These are phyloP conservation scores for Sorghum bicolor DNA, from an alignment of 176 grass and related monocot species.

Conservation along the genomic window DNA sequence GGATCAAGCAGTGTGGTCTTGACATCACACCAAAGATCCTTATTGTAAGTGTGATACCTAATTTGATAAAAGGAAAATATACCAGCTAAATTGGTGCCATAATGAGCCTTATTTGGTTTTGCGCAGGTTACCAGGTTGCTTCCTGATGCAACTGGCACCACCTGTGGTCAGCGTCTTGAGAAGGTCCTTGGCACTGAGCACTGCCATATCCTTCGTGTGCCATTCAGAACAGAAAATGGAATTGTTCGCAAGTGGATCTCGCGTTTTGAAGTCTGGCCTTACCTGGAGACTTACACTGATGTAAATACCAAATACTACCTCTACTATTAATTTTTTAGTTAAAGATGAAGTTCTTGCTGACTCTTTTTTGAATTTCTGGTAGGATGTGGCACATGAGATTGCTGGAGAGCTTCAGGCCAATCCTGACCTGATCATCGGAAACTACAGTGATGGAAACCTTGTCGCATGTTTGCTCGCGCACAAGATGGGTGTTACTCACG, in stretches of 20 bases:
- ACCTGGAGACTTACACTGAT: conserved; percentile 95
- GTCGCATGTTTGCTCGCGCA: conserved; percentile 91
- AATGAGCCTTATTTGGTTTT: not conserved
- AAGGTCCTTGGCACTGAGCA: conserved; percentile 97
- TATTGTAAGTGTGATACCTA: conserved; percentile 65
- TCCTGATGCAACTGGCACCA: conserved; percentile 90
- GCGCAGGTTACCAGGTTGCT: conserved; percentile 88
- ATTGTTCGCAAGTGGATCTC: conserved; percentile 99
- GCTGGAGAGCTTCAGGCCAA: conserved; percentile 89
- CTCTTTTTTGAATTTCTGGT: conserved; percentile 11
- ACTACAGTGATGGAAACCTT: conserved; percentile 99
- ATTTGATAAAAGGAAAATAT: not conserved
- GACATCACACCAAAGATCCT: conserved; percentile 94
- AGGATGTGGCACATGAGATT: conserved; percentile 96
- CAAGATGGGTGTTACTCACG: conserved; percentile 93
- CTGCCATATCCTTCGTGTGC: conserved; percentile 95
- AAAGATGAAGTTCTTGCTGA: conserved; percentile 6
- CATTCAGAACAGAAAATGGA: conserved; percentile 90
- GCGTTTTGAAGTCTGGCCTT: conserved; percentile 98
- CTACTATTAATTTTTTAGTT: not conserved
- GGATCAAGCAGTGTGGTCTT: conserved; percentile 97
- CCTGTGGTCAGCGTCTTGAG: conserved; percentile 90
- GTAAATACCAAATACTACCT: conserved; percentile 35
- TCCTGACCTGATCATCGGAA: conserved; percentile 94
- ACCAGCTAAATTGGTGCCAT: not conserved